phyloP scores from a whole-genome alignment of 2,329 filamentous ascomycete species.

The Blastomyces emzantsi region DNA sequence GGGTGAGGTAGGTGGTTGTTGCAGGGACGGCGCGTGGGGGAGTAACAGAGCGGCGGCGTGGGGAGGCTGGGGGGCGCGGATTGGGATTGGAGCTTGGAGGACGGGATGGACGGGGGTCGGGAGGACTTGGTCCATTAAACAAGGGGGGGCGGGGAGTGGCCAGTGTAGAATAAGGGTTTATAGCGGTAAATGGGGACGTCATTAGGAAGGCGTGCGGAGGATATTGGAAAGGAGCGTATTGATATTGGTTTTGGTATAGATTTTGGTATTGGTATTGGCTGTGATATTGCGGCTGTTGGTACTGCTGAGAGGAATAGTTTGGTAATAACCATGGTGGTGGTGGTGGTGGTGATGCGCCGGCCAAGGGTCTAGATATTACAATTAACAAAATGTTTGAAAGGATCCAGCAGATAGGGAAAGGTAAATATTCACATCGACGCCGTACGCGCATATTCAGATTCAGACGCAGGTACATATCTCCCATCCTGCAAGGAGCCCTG shows the following conservation, averaged over 20 bases:
- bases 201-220: background rate
- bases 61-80: background rate
- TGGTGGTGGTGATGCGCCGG: background rate
- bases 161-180: conserved; percentile 2
- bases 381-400: background rate
- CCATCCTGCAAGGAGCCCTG: background rate
- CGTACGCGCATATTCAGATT: background rate
- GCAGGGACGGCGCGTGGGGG: conserved; percentile 49
- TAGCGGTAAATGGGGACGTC: conserved; percentile 7
- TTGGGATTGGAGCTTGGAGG: background rate
- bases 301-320: background rate
- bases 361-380: background rate
- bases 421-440: conserved; percentile 3
- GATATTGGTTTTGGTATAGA: background rate
- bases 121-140: background rate
- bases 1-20: conserved; percentile 50
- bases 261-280: background rate
- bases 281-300: background rate
- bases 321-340: background rate
- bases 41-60: conserved; percentile 7
- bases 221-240: background rate
- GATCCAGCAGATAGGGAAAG: background rate
- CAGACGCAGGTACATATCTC: background rate
- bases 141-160: background rate
- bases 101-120: too few species aligned